Conservation (phyloP, 441 rosid genomes). For the Aquilaria agallochum region DNA sequence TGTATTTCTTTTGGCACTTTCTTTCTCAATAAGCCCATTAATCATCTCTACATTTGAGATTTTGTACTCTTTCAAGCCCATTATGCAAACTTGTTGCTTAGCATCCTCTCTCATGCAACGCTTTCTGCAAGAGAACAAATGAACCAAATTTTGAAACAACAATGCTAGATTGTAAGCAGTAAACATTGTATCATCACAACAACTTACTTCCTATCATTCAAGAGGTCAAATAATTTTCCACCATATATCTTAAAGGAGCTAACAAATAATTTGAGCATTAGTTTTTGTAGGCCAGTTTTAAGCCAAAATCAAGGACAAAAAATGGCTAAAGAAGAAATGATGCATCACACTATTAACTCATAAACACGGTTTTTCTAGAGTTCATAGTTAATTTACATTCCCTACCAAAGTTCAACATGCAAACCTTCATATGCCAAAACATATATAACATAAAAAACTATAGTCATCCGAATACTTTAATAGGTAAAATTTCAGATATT, state of each 20-base stretch:
- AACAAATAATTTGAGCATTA: conserved; percentile 87
- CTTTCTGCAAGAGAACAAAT: conserved; percentile 50
- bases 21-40: conserved; percentile 91
- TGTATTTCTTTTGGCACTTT: conserved; percentile 81
- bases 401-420: no score
- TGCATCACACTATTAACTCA: no score
- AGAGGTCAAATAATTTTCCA: conserved; percentile 91
- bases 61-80: conserved; percentile 90
- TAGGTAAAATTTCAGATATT: no score
- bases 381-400: no score
- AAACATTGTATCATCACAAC: neutral
- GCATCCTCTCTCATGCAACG: conserved; percentile 99
- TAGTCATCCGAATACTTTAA: no score
- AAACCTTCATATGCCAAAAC: no score
- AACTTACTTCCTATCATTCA: conserved; percentile 89
- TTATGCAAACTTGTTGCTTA: conserved; percentile 98
- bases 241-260: conserved; percentile 99
- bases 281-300: conserved; percentile 42
- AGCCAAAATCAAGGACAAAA: no score
- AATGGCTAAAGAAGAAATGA: no score
- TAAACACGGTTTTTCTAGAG: no score
- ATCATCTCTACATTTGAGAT: conserved; percentile 91
- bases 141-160: conserved; percentile 16
- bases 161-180: conserved; percentile 7
- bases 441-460: no score